These are phyloP conservation scores for Conticribra guillardii DNA, from an alignment of 108 stramenopile genomes.

Conservation along the genomic window DNA sequence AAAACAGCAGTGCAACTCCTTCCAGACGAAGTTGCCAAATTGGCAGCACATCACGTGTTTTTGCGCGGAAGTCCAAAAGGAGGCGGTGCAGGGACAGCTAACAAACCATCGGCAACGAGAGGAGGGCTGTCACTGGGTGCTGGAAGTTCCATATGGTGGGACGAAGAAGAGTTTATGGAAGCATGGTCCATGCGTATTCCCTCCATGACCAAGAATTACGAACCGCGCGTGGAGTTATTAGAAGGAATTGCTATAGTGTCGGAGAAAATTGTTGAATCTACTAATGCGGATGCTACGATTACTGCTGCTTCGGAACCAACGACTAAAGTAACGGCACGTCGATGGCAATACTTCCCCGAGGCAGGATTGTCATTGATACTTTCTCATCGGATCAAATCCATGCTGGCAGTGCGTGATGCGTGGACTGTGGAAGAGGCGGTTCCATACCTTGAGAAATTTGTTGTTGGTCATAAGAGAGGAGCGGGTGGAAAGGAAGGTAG, in stretches of 20 bases:
- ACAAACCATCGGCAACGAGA: slow-evolving; percentile 22
- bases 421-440: slow-evolving; percentile 41
- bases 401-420: slow-evolving; percentile 38
- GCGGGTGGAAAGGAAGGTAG: slow-evolving; percentile 2
- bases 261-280: background rate
- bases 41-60: slow-evolving; percentile 44
- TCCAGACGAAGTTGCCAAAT: slow-evolving; percentile 30
- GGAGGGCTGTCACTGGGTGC: background rate
- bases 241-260: slow-evolving; percentile 30
- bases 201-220: slow-evolving; percentile 27
- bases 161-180: slow-evolving; percentile 40
- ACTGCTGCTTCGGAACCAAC: no score
- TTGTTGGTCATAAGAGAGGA: background rate
- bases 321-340: background rate
- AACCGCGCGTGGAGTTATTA: slow-evolving; percentile 20
- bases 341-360: slow-evolving; percentile 47
- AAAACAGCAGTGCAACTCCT: slow-evolving; percentile 18
- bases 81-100: no score
- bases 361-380: slow-evolving; percentile 22
- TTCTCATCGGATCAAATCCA: slow-evolving; percentile 24
- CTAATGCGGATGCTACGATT: no score
- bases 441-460: slow-evolving; percentile 38
- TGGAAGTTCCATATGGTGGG: slow-evolving; percentile 7
- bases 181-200: slow-evolving; percentile 41
- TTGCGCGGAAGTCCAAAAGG: slow-evolving; percentile 21